These are phyloP conservation scores for Astrocystis sublimbata DNA, from an alignment of 495 filamentous ascomycete genomes.

Conservation along the genomic window DNA sequence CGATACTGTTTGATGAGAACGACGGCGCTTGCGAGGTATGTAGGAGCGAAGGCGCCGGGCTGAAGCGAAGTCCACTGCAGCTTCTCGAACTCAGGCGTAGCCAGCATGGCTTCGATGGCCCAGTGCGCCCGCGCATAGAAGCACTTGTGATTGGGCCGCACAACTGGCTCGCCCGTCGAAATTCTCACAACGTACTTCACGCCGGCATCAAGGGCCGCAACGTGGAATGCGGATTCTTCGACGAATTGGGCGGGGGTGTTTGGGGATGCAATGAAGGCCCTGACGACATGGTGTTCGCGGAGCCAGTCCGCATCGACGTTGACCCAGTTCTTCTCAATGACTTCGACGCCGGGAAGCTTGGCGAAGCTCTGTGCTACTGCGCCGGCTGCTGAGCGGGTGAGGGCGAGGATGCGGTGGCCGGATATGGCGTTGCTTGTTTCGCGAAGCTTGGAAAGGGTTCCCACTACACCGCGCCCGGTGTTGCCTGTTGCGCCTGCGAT, in stretches of 20 bases:
- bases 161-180: constrained; percentile 47
- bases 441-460: constrained; percentile 39
- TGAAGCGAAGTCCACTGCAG: constrained; percentile 52
- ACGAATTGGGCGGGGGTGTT: constrained; percentile 45
- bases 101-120: constrained; percentile 47
- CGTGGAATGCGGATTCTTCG: constrained; percentile 44
- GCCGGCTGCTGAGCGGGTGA: constrained; percentile 39
- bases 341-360: constrained; percentile 39
- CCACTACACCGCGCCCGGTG: constrained; percentile 38
- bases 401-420: constrained; percentile 39
- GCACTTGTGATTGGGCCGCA: constrained; percentile 38
- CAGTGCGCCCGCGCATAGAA: constrained; percentile 50
- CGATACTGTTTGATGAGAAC: constrained; percentile 37
- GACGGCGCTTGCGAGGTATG: constrained; percentile 30
- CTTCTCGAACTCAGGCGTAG: constrained; percentile 38
- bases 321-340: constrained; percentile 47
- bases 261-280: constrained; percentile 50
- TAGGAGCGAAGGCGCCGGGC: constrained; percentile 39
- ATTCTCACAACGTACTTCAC: constrained; percentile 53
- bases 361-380: constrained; percentile 40
- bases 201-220: constrained; percentile 41
- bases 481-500: constrained; percentile 43
- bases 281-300: constrained; percentile 38
- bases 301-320: constrained; percentile 48
- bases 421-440: constrained; percentile 29